A percentile compares a stretch with the other conserved stretches of the same genome.
Evolutionary conservation across 129 eudicot genomes (phyloP).

Genomic region (Flaveria trinervia): DNA sequence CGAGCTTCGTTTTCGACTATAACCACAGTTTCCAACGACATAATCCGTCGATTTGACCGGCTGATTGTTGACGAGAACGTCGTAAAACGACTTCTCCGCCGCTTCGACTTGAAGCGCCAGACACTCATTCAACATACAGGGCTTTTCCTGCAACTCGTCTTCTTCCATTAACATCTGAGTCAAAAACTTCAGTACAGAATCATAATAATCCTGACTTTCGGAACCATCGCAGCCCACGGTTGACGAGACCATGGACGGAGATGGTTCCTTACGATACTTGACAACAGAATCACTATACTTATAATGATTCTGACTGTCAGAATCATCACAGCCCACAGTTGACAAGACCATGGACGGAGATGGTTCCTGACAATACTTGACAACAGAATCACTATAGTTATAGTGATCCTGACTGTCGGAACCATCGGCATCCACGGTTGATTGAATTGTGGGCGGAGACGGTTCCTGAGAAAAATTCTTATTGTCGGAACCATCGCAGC

Average conservation of each 20-base stretch:
- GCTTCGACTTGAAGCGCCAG: slow-evolving; percentile 58
- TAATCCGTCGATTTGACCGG: slow-evolving; percentile 14
- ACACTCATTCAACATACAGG: slow-evolving; percentile 55
- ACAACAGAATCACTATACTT: too few species aligned
- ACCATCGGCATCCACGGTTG: neutral
- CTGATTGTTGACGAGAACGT: slow-evolving; percentile 40
- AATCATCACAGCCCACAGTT: neutral
- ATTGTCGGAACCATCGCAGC: slow-evolving; percentile 28
- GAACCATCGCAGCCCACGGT: slow-evolving; percentile 20
- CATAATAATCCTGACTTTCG: slow-evolving; percentile 46
- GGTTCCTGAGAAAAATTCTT: neutral
- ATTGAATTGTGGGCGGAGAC: neutral
- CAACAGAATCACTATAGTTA: too few species aligned
- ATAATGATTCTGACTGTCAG: neutral
- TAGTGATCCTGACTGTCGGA: neutral
- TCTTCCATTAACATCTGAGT: slow-evolving; percentile 69
- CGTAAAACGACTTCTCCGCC: slow-evolving; percentile 54
- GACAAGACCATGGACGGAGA: neutral
- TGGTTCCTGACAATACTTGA: neutral
- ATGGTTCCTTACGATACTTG: neutral
- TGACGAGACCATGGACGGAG: neutral
- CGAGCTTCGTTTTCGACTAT: slow-evolving; percentile 32
- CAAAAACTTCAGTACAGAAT: slow-evolving; percentile 50
- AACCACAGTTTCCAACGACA: neutral
- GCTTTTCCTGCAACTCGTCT: slow-evolving; percentile 50